Evolutionary conservation across 2,329 filamentous ascomycete genomes (phyloP).

Genomic region (Microdochium bolleyi): DNA sequence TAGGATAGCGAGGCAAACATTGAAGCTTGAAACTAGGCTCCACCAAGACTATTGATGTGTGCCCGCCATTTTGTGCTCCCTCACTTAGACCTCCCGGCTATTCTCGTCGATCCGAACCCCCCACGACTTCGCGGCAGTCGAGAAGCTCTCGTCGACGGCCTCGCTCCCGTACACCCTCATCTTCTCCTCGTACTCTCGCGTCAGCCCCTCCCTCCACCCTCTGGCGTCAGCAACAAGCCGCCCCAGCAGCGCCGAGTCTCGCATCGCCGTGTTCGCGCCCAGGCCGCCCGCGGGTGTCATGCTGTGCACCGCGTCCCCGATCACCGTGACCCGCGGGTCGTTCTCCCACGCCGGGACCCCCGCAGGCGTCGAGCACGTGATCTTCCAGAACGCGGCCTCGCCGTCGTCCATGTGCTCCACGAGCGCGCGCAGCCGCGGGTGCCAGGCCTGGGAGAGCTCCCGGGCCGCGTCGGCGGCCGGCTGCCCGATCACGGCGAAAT

Average conservation of each 20-base stretch:
- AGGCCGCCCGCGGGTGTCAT: constrained; percentile 51
- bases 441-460: constrained; percentile 43
- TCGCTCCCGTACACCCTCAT: constrained; percentile 54
- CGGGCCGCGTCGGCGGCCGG: constrained; percentile 51
- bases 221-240: constrained; percentile 41
- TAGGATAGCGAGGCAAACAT: too few species aligned
- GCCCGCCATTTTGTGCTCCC: background rate
- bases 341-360: constrained; percentile 55
- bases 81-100: background rate
- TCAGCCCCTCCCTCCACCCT: constrained; percentile 43
- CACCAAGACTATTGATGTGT: too few species aligned
- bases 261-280: constrained; percentile 49
- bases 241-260: constrained; percentile 46
- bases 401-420: constrained; percentile 48
- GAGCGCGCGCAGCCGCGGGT: constrained; percentile 44
- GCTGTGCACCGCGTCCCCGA: constrained; percentile 49
- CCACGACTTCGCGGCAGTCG: constrained; percentile 32
- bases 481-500: constrained; percentile 49
- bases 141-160: constrained; percentile 47
- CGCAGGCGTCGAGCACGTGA: constrained; percentile 51
- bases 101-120: constrained; percentile 37
- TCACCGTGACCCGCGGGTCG: constrained; percentile 47
- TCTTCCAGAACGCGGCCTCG: constrained; percentile 59
- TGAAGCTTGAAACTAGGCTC: too few species aligned
- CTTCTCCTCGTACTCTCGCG: constrained; percentile 49